phyloP scores from a whole-genome alignment of 2,329 filamentous ascomycete genomes.

The Pseudogymnoascus sp. region DNA sequence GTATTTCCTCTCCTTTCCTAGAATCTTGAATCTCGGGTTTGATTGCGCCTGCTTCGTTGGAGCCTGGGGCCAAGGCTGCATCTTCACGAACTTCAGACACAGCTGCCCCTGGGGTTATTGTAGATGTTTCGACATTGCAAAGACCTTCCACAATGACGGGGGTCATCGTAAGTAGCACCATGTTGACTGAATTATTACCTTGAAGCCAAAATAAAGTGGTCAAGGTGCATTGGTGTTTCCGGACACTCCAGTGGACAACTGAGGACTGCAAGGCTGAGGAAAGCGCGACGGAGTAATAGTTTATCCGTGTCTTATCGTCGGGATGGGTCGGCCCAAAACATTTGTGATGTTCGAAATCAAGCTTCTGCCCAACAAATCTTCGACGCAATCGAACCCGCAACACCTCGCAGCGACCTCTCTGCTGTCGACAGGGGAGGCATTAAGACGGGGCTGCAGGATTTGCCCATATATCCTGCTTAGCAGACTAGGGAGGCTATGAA shows the following conservation, averaged over 20 bases:
- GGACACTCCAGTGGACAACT: neutral
- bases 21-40: neutral
- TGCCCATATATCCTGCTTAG: constrained; percentile 1
- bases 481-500: constrained; percentile 37
- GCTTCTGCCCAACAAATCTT: neutral
- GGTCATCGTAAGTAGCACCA: constrained; percentile 77
- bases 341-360: constrained; percentile 9
- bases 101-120: neutral
- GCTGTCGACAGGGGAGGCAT: neutral
- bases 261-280: constrained; percentile 8
- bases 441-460: constrained; percentile 7
- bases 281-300: constrained; percentile 1
- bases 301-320: constrained; percentile 4
- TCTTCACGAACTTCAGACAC: constrained; percentile 11
- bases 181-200: constrained; percentile 29
- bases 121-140: constrained; percentile 27
- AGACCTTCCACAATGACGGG: constrained; percentile 57
- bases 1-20: neutral
- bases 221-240: neutral
- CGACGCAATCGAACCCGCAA: constrained; percentile 2
- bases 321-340: constrained; percentile 8
- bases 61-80: neutral
- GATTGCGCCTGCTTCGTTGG: constrained; percentile 7
- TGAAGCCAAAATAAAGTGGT: neutral
- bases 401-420: neutral